Percentiles rank a stretch among this genome's conserved stretches.
phyloP scores from a whole-genome alignment of 371 early-diverging fungal genomes.

The Lichtheimia ramosa region DNA sequence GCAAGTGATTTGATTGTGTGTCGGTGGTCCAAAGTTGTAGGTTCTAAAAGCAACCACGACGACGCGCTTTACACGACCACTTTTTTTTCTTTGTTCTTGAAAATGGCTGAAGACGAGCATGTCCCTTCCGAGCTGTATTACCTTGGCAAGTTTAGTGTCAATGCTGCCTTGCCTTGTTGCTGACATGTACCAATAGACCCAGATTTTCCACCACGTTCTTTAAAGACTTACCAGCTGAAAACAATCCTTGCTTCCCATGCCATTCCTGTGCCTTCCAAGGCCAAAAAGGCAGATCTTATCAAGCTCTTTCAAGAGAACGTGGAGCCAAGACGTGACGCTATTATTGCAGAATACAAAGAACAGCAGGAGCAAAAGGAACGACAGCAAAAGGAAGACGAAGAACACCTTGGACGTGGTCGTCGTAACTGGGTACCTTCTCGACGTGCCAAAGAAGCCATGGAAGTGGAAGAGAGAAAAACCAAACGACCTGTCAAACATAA shows the following conservation, averaged over 20 bases:
- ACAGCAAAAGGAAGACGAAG: neutral
- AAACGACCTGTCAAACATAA: neutral
- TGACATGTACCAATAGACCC: neutral
- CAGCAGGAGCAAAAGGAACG: constrained; percentile 4
- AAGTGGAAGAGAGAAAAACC: neutral
- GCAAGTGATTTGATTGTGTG: too few relatives aligned
- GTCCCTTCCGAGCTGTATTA: constrained; percentile 19
- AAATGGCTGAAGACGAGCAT: neutral
- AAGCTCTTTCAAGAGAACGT: constrained; percentile 11
- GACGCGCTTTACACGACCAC: neutral
- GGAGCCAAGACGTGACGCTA: neutral
- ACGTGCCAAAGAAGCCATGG: neutral
- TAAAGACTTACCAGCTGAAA: constrained; percentile 15
- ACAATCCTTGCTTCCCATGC: constrained; percentile 13
- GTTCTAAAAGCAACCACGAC: too few relatives aligned
- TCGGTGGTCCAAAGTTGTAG: too few relatives aligned
- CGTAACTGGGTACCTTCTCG: neutral
- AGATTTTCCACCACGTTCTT: constrained; percentile 11
- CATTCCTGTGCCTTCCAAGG: neutral
- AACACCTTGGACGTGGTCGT: neutral
- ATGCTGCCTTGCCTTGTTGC: neutral
- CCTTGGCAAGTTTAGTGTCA: constrained; percentile 6
- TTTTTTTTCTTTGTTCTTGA: constrained; percentile 1
- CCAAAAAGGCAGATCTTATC: constrained; percentile 9
- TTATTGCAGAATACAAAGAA: constrained; percentile 8